Conservation (phyloP, 345 rosid genomes). For the Gossypioides kirkii region DNA sequence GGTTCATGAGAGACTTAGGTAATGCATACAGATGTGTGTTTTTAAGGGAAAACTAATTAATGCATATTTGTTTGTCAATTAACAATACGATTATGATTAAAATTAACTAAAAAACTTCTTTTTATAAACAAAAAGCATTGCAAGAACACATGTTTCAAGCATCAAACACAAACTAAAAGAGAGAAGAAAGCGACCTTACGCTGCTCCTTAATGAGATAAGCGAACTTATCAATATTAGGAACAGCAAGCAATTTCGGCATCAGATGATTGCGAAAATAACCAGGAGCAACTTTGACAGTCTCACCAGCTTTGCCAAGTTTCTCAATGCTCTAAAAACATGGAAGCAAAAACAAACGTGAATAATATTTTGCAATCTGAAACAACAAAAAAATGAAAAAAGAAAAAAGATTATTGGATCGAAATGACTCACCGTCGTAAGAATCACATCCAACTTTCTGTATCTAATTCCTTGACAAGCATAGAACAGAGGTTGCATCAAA, state of each 20-base stretch:
- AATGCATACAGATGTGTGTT: background rate
- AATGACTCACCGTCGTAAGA: slow-evolving; percentile 66
- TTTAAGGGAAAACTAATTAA: background rate
- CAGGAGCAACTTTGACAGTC: slow-evolving; percentile 93
- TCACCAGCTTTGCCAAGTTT: slow-evolving; percentile 96
- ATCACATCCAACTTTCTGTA: slow-evolving; percentile 78
- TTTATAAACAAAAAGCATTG: too few relatives aligned
- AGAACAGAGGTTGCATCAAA: slow-evolving; percentile 50
- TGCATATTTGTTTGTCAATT: too few relatives aligned
- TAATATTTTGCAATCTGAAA: background rate
- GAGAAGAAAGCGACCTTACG: slow-evolving; percentile 51
- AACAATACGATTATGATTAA: background rate
- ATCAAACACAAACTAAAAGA: background rate
- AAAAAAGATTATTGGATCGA: background rate
- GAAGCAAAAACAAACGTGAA: background rate
- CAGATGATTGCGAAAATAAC: slow-evolving; percentile 81
- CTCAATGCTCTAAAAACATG: slow-evolving; percentile 51
- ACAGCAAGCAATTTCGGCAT: slow-evolving; percentile 96
- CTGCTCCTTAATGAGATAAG: slow-evolving; percentile 81
- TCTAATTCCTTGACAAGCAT: slow-evolving; percentile 79
- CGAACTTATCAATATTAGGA: slow-evolving; percentile 87
- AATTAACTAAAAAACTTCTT: background rate
- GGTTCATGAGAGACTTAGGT: background rate
- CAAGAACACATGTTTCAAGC: background rate
- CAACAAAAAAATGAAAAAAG: background rate